Evolutionary conservation across 1,284 basidiomycete species (phyloP), one percentile per base, ranked within the genome.

Genomic region (Trametes versicolor): DNA sequence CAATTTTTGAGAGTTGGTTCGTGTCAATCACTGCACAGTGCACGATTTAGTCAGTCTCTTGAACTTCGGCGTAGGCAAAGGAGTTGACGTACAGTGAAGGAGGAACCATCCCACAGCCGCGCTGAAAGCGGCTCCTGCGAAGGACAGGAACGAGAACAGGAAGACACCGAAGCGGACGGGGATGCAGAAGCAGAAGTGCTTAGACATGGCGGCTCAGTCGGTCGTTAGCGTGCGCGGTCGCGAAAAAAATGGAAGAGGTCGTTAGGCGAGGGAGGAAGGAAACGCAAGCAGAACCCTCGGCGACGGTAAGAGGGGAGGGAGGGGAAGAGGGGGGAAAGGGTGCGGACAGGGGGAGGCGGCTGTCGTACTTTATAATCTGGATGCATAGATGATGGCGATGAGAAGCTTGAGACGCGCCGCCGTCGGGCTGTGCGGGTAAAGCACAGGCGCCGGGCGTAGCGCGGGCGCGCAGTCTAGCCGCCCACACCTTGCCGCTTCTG

Each of bases 151-250:
- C 29, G 84, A 83, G 66, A 88, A 79, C 68, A 89, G 79, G 75
- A 89, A 86, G 51, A 88, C 86, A 64, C 85, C 87, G 45, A 84
- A 76, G 62, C 87, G 81, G 71, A 89, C 85, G 45, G 87, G 85
- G 67, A 89, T 81, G 73, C 86, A 88, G 76, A 82, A 87, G 75
- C 85, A 88, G 76, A 88, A 89, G 64, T 75, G 74, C 63, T 68
- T 67, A 19, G 75, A 77, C 74, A 75, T 75, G 23, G 53, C 29
- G 60, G 59, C 19, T 41, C 48, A 49, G 45, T 36, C 36, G 60
- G 61, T 50, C 55, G 60, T 45, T n/a, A 27, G 57, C 45, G 54
- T 9, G 62, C 37, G 62, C 21, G 36, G 27, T 41, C 36, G 36
- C 19, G 36, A 54, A 48, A 61, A 48, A 59, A 48, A 10, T n/a